Percentiles rank a stretch among this genome's conserved stretches.
Conservation (phyloP, 2,329 filamentous ascomycete species). For the Colletotrichum nymphaeae region DNA sequence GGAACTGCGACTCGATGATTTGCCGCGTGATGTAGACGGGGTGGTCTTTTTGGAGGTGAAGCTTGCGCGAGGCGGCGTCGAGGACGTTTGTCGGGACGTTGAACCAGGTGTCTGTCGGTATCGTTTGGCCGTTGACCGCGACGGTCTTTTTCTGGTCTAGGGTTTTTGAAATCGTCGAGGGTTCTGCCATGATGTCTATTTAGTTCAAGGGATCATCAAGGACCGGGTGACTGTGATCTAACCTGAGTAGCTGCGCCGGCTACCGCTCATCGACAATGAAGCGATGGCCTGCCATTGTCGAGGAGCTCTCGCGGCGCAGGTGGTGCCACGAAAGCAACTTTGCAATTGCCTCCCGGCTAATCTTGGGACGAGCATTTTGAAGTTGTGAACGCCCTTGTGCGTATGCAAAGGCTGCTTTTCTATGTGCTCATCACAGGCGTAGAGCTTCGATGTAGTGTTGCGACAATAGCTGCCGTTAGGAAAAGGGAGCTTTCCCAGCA, state of each 20-base stretch:
- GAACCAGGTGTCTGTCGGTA: constrained; percentile 82
- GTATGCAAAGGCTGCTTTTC: constrained; percentile 7
- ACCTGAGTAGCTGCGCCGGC: constrained; percentile 39
- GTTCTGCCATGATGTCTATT: constrained; percentile 7
- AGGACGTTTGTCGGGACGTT: constrained; percentile 85
- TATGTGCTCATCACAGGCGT: constrained; percentile 13
- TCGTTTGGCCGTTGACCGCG: constrained; percentile 71
- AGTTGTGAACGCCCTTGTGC: not conserved
- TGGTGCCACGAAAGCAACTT: constrained; percentile 29
- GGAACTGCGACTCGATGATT: constrained; percentile 92
- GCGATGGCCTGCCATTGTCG: constrained; percentile 12
- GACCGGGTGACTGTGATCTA: constrained; percentile 4
- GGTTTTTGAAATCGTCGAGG: not conserved
- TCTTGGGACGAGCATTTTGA: constrained; percentile 26
- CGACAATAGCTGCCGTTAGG: not conserved
- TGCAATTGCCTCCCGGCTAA: constrained; percentile 32
- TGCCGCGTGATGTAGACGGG: constrained; percentile 90
- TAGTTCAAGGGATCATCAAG: not conserved
- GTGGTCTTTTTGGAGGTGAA: constrained; percentile 94
- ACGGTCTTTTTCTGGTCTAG: constrained; percentile 49
- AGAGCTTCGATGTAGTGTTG: not conserved
- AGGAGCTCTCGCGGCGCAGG: not conserved
- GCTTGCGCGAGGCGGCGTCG: constrained; percentile 76
- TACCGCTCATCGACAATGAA: constrained; percentile 2
- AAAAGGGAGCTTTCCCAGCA: not conserved